phyloP scores from a whole-genome alignment of 1,139 yeast species.

The Pichia norvegensis region DNA sequence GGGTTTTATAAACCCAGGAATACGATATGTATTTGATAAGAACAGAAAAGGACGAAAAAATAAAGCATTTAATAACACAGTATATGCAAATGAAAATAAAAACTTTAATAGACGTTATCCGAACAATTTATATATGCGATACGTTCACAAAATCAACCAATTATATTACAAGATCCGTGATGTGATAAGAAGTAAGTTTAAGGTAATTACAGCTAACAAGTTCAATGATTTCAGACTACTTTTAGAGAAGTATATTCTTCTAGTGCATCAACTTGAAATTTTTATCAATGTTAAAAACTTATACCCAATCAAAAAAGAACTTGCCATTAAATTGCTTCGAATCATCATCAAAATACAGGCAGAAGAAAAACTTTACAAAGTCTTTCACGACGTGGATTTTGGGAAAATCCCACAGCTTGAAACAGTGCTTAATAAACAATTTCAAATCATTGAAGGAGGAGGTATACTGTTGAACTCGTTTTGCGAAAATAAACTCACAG shows the following conservation, averaged over 20 bases:
- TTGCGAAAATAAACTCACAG: constrained; percentile 2
- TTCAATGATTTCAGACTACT: constrained; percentile 1
- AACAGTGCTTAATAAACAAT: constrained; percentile 2
- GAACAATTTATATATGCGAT: constrained; percentile 3
- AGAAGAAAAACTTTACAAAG: background rate
- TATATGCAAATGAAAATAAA: constrained; percentile 8
- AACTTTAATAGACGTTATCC: constrained; percentile 12
- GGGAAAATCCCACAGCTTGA: constrained; percentile 6
- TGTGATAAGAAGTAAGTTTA: background rate
- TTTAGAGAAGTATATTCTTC: constrained; percentile 5
- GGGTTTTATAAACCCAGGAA: constrained; percentile 16
- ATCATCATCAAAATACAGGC: constrained; percentile 5
- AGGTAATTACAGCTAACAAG: background rate
- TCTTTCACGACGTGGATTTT: background rate
- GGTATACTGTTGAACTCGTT: constrained; percentile 8
- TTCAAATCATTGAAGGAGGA: constrained; percentile 11
- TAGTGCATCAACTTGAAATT: constrained; percentile 4
- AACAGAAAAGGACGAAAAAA: constrained; percentile 7
- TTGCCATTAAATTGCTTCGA: constrained; percentile 3
- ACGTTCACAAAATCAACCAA: background rate
- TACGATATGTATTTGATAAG: constrained; percentile 6
- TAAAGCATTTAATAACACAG: constrained; percentile 1
- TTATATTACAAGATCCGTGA: background rate
- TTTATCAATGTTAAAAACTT: background rate
- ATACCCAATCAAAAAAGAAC: constrained; percentile 1